Percentiles rank a stretch among this genome's conserved stretches.
These are phyloP conservation scores for Microcyclospora pomicola DNA, from an alignment of 2,329 filamentous ascomycete genomes.

Conservation along the genomic window DNA sequence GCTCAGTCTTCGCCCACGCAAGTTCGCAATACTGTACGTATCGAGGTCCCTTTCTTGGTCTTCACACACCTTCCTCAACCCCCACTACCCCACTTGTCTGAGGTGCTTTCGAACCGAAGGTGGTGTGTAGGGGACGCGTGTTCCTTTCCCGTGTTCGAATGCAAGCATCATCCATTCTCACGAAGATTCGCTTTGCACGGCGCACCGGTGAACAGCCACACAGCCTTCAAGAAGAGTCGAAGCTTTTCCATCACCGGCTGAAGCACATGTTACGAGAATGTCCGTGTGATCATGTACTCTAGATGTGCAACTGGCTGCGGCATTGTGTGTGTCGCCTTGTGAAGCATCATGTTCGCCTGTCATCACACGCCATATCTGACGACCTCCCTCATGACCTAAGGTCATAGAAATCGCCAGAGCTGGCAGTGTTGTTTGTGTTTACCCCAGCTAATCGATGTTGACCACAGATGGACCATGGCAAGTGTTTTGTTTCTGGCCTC, in stretches of 20 bases:
- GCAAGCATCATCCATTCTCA: slow-evolving; percentile 5
- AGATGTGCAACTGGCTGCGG: neutral
- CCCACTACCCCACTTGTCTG: slow-evolving; percentile 2
- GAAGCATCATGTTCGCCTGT: no score
- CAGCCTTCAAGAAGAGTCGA: slow-evolving; percentile 11
- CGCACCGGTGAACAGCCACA: slow-evolving; percentile 9
- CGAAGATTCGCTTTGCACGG: no score
- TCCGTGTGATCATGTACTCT: slow-evolving; percentile 10
- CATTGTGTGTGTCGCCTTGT: neutral
- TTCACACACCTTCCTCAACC: slow-evolving; percentile 1
- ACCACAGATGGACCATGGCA: slow-evolving; percentile 77
- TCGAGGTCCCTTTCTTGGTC: slow-evolving; percentile 8
- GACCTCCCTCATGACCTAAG: slow-evolving; percentile 1
- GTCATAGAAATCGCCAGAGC: slow-evolving; percentile 1
- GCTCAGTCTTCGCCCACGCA: slow-evolving; percentile 66
- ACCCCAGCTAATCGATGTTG: no score
- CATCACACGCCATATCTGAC: neutral
- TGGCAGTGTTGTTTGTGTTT: no score
- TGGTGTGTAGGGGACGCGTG: slow-evolving; percentile 13
- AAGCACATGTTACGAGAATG: slow-evolving; percentile 17
- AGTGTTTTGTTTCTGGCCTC: slow-evolving; percentile 80
- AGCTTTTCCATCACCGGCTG: slow-evolving; percentile 13
- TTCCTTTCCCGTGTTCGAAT: slow-evolving; percentile 9
- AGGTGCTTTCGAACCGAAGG: slow-evolving; percentile 3
- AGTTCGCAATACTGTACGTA: slow-evolving; percentile 95